Conservation (phyloP, 441 rosid species). For the Kokia cookei region DNA sequence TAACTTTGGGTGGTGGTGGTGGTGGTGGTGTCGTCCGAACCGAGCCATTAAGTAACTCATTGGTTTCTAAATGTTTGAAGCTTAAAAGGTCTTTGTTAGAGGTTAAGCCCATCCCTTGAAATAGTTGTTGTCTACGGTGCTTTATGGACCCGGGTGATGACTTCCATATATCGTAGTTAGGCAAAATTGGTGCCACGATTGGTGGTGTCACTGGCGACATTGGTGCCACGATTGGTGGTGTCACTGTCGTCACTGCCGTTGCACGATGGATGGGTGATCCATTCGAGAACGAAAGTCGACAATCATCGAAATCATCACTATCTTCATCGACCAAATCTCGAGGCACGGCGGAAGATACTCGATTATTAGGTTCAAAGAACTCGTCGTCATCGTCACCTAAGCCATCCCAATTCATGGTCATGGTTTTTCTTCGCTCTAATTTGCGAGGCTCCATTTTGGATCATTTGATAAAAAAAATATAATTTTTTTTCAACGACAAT, state of each 20-base stretch:
- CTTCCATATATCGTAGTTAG: conserved; percentile 82
- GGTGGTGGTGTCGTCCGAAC: neutral
- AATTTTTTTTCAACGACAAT: too few species aligned
- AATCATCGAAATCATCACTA: conserved; percentile 49
- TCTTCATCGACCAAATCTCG: conserved; percentile 51
- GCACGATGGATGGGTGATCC: conserved; percentile 26
- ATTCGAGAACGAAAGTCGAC: conserved; percentile 63
- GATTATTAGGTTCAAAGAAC: conserved; percentile 65
- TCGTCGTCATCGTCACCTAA: conserved; percentile 56
- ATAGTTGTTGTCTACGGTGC: conserved; percentile 72
- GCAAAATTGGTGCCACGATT: conserved; percentile 21
- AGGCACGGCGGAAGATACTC: conserved; percentile 43
- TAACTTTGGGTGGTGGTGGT: neutral
- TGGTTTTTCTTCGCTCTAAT: conserved; percentile 42
- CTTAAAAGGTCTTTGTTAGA: conserved; percentile 32
- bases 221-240: too few species aligned
- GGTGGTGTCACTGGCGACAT: too few species aligned
- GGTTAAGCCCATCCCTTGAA: conserved; percentile 72
- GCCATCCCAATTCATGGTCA: conserved; percentile 74
- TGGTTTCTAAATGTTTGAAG: conserved; percentile 22
- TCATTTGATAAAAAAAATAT: neutral
- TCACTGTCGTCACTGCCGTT: conserved; percentile 8
- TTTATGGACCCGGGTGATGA: conserved; percentile 75
- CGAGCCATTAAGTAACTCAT: conserved; percentile 13
- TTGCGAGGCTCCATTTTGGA: conserved; percentile 27